These are phyloP conservation scores for Ophiocordyceps camponoti-rufipedis DNA, from an alignment of 2,329 filamentous ascomycete species.

Conservation along the genomic window DNA sequence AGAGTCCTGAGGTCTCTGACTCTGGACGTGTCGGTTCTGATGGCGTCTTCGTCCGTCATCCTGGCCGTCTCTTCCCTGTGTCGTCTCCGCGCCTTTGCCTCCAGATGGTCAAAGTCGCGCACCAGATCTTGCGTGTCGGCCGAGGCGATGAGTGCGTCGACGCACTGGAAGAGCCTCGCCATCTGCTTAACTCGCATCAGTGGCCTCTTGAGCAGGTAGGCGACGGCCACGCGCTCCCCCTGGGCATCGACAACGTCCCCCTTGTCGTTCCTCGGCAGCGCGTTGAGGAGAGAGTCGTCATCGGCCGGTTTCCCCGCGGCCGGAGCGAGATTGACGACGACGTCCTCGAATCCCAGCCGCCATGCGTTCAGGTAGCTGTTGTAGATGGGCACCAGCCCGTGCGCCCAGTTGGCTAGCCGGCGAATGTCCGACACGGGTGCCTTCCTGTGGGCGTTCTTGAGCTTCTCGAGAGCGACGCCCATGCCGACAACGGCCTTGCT, in stretches of 20 bases:
- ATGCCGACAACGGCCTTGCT: conserved; percentile 85
- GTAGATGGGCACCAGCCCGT: conserved; percentile 62
- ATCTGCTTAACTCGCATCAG: conserved; percentile 78
- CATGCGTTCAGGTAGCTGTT: conserved; percentile 72
- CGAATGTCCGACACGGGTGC: conserved; percentile 59
- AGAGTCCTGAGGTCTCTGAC: conserved; percentile 66
- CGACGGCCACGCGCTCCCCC: conserved; percentile 85
- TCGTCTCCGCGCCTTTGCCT: conserved; percentile 54
- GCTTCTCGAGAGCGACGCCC: conserved; percentile 73
- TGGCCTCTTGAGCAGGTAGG: conserved; percentile 78
- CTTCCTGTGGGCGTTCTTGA: conserved; percentile 63
- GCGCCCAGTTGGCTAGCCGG: conserved; percentile 63
- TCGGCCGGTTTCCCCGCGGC: conserved; percentile 34
- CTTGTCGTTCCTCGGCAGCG: conserved; percentile 40
- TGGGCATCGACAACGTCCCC: conserved; percentile 53
- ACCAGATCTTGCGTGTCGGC: conserved; percentile 23
- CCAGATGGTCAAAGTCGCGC: conserved; percentile 47
- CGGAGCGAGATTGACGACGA: conserved; percentile 82
- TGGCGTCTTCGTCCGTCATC: conserved; percentile 66
- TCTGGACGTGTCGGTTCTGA: conserved; percentile 62
- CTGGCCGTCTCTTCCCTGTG: conserved; percentile 51
- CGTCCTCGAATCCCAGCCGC: conserved; percentile 85
- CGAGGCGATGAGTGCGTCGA: conserved; percentile 35
- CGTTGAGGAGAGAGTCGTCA: conserved; percentile 39
- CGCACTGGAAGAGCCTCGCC: conserved; percentile 59